phyloP scores from a whole-genome alignment of 2,329 filamentous ascomycete genomes.

The Cordyceps fumosorosea region DNA sequence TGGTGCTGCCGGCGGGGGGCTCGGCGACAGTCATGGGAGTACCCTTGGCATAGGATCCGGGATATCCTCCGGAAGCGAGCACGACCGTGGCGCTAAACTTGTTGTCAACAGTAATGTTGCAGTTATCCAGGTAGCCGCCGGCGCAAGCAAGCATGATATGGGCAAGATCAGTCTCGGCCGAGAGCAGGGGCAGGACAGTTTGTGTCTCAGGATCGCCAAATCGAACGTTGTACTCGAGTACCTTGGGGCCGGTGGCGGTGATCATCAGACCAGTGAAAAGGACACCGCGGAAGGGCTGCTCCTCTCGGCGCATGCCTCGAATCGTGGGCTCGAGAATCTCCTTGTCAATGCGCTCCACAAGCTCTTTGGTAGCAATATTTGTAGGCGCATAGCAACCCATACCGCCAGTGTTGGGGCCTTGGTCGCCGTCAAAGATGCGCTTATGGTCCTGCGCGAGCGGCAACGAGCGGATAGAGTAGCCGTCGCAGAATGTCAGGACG shows the following conservation, averaged over 20 bases:
- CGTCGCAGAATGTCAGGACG: slow-evolving; percentile 87
- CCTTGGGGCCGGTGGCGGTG: slow-evolving; percentile 70
- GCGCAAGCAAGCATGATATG: slow-evolving; percentile 84
- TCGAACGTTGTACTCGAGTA: slow-evolving; percentile 87
- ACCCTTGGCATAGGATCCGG: slow-evolving; percentile 77
- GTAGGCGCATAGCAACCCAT: slow-evolving; percentile 98
- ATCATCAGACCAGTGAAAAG: slow-evolving; percentile 94
- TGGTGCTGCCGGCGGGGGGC: slow-evolving; percentile 45
- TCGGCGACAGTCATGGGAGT: slow-evolving; percentile 47
- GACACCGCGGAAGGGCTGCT: slow-evolving; percentile 65
- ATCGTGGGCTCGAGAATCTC: slow-evolving; percentile 87
- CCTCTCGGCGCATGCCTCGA: slow-evolving; percentile 77
- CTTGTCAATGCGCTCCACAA: slow-evolving; percentile 71
- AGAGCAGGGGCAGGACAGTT: slow-evolving; percentile 73
- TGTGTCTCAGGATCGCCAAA: slow-evolving; percentile 92
- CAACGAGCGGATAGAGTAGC: slow-evolving; percentile 72
- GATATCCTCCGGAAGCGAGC: slow-evolving; percentile 88
- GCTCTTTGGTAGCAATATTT: slow-evolving; percentile 64
- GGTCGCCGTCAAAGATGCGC: slow-evolving; percentile 82
- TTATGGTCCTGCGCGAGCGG: slow-evolving; percentile 97
- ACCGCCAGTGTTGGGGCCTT: slow-evolving; percentile 88
- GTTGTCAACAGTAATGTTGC: slow-evolving; percentile 59
- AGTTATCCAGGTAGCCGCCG: slow-evolving; percentile 63
- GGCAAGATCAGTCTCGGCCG: slow-evolving; percentile 72
- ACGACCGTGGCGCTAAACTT: slow-evolving; percentile 86